Evolutionary conservation across 805 yeast species (phyloP).

Genomic region (Wickerhamomyces xylosicus): DNA sequence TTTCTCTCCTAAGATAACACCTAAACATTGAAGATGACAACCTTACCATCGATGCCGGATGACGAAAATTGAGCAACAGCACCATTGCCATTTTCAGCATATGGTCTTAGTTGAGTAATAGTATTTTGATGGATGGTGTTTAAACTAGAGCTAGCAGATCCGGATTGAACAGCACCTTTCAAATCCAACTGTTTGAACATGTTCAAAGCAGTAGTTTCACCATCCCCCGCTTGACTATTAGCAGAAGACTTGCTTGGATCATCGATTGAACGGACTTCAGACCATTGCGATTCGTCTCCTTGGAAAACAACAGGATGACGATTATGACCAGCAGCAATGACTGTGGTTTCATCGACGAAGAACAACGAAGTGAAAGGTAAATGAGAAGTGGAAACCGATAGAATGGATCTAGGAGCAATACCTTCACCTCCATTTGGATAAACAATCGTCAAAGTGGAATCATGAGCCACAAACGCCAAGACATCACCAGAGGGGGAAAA

Average conservation of each 20-base stretch:
- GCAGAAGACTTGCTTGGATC: constrained; percentile 45
- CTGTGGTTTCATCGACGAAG: constrained; percentile 55
- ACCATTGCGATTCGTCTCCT: constrained; percentile 58
- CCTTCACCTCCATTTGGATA: constrained; percentile 59
- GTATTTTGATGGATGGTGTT: constrained; percentile 88
- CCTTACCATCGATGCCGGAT: constrained; percentile 86
- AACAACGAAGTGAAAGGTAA: constrained; percentile 74
- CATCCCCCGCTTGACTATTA: constrained; percentile 29
- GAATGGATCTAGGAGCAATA: constrained; percentile 50
- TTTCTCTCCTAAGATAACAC: too few relatives aligned
- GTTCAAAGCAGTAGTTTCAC: constrained; percentile 71
- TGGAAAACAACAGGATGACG: constrained; percentile 82
- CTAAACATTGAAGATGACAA: constrained; percentile 49
- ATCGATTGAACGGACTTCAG: constrained; percentile 36
- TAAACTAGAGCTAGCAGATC: constrained; percentile 34
- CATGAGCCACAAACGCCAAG: constrained; percentile 78
- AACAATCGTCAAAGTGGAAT: constrained; percentile 70
- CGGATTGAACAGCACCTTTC: constrained; percentile 61
- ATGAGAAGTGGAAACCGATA: constrained; percentile 51
- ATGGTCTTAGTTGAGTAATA: constrained; percentile 55
- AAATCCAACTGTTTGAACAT: constrained; percentile 94
- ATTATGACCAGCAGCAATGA: constrained; percentile 87
- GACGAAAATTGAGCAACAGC: constrained; percentile 51
- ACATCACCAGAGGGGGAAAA: constrained; percentile 76
- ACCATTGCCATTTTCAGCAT: constrained; percentile 22